Conservation (phyloP, 345 rosid species). For the Lagerstroemia speciosa region DNA sequence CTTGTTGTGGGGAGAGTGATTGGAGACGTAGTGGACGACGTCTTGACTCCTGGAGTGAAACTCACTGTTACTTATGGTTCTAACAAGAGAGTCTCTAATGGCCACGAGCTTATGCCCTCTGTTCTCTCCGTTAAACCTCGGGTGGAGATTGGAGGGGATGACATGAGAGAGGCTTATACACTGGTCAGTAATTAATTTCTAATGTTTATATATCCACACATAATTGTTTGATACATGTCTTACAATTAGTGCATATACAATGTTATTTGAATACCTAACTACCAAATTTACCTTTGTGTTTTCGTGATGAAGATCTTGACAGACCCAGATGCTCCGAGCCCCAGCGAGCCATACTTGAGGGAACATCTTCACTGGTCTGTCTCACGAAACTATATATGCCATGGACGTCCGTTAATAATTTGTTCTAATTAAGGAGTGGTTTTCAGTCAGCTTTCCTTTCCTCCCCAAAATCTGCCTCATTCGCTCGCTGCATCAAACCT, state of each 20-base stretch:
- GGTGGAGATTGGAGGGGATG: constrained; percentile 66
- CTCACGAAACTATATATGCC: neutral
- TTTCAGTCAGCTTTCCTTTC: neutral
- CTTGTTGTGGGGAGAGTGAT: constrained; percentile 53
- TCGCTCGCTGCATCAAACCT: too few species aligned
- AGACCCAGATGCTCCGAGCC: constrained; percentile 97
- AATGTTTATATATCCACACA: neutral
- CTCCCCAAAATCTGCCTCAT: neutral
- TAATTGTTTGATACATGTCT: neutral
- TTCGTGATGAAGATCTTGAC: constrained; percentile 49
- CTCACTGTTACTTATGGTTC: constrained; percentile 53
- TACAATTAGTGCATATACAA: neutral
- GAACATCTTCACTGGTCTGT: constrained; percentile 85
- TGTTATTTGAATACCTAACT: neutral
- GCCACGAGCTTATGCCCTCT: constrained; percentile 61
- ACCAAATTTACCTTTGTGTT: neutral
- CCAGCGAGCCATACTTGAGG: constrained; percentile 69
- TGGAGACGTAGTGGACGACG: constrained; percentile 72
- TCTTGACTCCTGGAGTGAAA: constrained; percentile 49
- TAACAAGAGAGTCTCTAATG: constrained; percentile 60
- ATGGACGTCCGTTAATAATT: too few species aligned
- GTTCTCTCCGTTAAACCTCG: constrained; percentile 44
- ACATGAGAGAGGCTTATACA: constrained; percentile 68
- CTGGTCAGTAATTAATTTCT: constrained; percentile 31
- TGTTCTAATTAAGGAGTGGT: neutral